A percentile compares a stretch with the other conserved stretches of the same genome.
phyloP scores from a whole-genome alignment of 768 basidiomycete genomes.

The Tulasnella sp. region DNA sequence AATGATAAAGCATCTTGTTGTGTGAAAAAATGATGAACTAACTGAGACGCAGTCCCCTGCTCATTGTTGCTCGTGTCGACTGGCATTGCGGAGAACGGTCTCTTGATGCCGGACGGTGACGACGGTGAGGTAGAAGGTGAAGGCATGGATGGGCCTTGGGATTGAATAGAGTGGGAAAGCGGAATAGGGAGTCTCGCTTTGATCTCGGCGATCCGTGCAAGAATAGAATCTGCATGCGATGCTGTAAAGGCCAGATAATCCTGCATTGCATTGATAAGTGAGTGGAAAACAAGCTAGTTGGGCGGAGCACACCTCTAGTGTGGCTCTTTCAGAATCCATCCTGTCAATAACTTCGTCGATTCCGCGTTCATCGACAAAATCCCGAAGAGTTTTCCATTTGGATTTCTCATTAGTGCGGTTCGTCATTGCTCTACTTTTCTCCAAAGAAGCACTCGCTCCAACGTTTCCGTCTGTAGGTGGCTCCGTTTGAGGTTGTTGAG shows the following conservation, averaged over 20 bases:
- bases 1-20: conserved; percentile 45
- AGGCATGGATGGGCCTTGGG: neutral
- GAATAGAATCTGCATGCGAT: conserved; percentile 53
- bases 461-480: conserved; percentile 20
- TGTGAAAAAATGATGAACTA: conserved; percentile 22
- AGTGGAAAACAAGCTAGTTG: neutral
- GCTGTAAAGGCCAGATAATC: conserved; percentile 48
- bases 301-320: conserved; percentile 45
- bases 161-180: conserved; percentile 26
- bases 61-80: neutral
- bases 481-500: conserved; percentile 32
- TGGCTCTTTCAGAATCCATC: conserved; percentile 54
- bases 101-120: too few relatives aligned
- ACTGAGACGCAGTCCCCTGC: neutral
- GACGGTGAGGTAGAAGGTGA: conserved; percentile 17
- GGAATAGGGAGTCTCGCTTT: conserved; percentile 38
- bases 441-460: too few relatives aligned
- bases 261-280: conserved; percentile 27
- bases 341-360: conserved; percentile 64
- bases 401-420: conserved; percentile 16
- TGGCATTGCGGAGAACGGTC: conserved; percentile 2
- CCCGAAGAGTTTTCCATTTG: conserved; percentile 69
- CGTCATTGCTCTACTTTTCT: conserved; percentile 11
- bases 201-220: conserved; percentile 42
- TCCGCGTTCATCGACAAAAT: conserved; percentile 74